These are phyloP conservation scores for Xenosphaeropsis pyriputrescens DNA, from an alignment of 2,329 filamentous ascomycete genomes.

Conservation along the genomic window DNA sequence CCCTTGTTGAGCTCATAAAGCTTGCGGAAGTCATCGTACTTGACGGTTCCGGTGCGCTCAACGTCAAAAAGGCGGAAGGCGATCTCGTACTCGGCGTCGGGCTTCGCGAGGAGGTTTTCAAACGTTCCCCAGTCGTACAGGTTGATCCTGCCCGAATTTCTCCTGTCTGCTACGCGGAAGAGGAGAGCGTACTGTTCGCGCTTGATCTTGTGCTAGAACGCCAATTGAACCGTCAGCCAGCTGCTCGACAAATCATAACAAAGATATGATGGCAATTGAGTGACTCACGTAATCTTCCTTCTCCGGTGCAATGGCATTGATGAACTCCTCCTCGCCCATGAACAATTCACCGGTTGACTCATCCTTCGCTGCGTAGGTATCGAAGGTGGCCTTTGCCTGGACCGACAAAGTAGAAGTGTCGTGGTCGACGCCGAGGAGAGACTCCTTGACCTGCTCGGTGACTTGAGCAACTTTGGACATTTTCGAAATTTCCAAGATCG, in stretches of 20 bases:
- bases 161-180: constrained; percentile 79
- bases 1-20: constrained; percentile 83
- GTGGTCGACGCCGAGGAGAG: constrained; percentile 47
- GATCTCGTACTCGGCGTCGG: constrained; percentile 97
- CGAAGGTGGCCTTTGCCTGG: constrained; percentile 64
- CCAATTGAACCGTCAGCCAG: constrained; percentile 11
- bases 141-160: constrained; percentile 55
- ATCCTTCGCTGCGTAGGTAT: constrained; percentile 62
- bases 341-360: constrained; percentile 60
- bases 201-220: constrained; percentile 81
- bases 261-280: constrained; percentile 1
- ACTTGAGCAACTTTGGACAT: constrained; percentile 16
- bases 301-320: constrained; percentile 75
- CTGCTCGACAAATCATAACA: constrained; percentile 3
- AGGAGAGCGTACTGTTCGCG: constrained; percentile 90
- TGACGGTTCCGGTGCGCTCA: constrained; percentile 69
- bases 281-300: constrained; percentile 79
- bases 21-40: constrained; percentile 76
- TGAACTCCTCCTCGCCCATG: constrained; percentile 77
- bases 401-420: constrained; percentile 46
- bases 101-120: constrained; percentile 83
- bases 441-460: constrained; percentile 61
- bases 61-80: constrained; percentile 93
- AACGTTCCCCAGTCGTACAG: constrained; percentile 85
- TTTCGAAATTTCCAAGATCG: neutral